These are phyloP conservation scores for Glomus cerebriforme DNA, from an alignment of 192 early-diverging fungal genomes.

Conservation along the genomic window DNA sequence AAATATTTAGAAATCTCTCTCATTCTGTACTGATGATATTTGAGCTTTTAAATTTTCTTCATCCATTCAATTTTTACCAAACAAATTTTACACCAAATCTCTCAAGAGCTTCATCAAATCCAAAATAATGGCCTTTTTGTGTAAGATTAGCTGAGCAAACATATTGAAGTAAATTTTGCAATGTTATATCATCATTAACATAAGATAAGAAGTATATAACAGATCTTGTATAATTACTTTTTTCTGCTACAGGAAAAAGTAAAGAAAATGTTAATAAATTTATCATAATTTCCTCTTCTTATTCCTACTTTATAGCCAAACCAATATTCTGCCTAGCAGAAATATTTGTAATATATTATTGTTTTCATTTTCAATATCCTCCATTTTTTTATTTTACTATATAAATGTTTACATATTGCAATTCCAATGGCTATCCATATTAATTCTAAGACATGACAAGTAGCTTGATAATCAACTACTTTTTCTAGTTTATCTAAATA, in stretches of 20 bases:
- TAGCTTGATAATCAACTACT: too few species aligned
- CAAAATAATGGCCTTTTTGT: background rate
- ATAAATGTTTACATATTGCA: constrained; percentile 16
- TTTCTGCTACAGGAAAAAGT: background rate
- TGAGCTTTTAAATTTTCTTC: background rate
- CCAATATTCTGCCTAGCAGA: background rate
- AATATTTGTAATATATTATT: background rate
- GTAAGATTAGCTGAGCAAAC: background rate
- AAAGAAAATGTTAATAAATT: background rate
- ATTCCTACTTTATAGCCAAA: background rate
- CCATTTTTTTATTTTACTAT: background rate
- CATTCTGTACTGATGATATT: background rate
- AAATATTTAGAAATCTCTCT: background rate
- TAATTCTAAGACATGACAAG: too few species aligned
- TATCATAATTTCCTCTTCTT: background rate
- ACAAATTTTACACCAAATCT: background rate
- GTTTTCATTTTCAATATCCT: constrained; percentile 1
- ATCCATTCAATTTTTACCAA: background rate
- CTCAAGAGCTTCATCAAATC: too few species aligned
- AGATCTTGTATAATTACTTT: background rate
- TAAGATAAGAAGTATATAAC: background rate
- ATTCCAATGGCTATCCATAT: too few species aligned
- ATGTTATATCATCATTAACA: background rate
- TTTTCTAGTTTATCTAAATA: too few species aligned
- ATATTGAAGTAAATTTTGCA: background rate